Evolutionary conservation across 164 flowering plant species (phyloP).

Genomic region (Euptelea pleiosperma): DNA sequence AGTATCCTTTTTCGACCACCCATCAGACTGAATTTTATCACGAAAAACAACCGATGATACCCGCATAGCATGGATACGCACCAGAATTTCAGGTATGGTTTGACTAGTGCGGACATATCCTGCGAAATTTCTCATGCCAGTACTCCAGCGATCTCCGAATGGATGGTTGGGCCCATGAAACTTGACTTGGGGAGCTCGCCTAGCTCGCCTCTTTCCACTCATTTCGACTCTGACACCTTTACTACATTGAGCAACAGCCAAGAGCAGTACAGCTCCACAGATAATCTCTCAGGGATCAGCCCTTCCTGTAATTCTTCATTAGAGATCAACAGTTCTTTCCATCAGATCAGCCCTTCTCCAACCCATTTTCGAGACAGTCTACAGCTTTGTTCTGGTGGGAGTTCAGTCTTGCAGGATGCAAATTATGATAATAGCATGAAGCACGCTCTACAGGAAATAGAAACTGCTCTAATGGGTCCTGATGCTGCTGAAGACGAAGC

Average conservation of each 20-base stretch:
- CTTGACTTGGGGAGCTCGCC: constrained; percentile 50
- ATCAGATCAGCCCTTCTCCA: constrained; percentile 28
- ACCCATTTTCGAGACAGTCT: constrained; percentile 16
- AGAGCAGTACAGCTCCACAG: constrained; percentile 60
- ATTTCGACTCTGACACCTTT: constrained; percentile 45
- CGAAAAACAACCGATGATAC: constrained; percentile 14
- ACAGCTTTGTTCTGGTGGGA: constrained; percentile 16
- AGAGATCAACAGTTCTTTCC: constrained; percentile 37
- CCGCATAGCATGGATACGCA: constrained; percentile 46
- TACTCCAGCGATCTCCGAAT: constrained; percentile 32
- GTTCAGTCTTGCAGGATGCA: constrained; percentile 22
- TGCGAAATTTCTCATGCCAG: constrained; percentile 34
- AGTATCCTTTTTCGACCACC: neutral
- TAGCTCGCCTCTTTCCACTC: constrained; percentile 54
- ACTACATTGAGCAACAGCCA: constrained; percentile 51
- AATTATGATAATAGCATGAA: constrained; percentile 33
- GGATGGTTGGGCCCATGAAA: constrained; percentile 40
- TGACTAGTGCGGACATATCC: constrained; percentile 34
- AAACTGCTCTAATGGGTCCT: constrained; percentile 65
- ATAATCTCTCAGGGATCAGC: constrained; percentile 43
- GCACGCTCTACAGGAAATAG: constrained; percentile 53
- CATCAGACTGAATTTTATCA: neutral
- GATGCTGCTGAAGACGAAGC: constrained; percentile 45
- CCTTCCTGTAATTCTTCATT: constrained; percentile 51
- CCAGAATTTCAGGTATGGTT: constrained; percentile 38